A percentile compares a stretch with the other conserved stretches of the same genome.
Conservation (phyloP, 192 early-diverging fungal genomes). For the Coemansia sp. region DNA sequence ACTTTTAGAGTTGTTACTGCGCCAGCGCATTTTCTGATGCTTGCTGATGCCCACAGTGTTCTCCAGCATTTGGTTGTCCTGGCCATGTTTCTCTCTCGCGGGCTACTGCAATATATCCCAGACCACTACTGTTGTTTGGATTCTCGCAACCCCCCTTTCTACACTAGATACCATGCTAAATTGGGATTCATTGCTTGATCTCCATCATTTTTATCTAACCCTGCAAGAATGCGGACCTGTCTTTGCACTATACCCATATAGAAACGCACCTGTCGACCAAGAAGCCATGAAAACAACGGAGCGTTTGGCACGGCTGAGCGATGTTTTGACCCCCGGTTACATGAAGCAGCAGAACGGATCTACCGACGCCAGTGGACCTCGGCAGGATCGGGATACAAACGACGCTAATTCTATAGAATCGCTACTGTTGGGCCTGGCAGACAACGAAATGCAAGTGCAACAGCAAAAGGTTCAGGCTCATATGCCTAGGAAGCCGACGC, state of each 20-base stretch:
- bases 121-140: conserved; percentile 9
- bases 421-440: conserved; percentile 45
- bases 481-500: conserved; percentile 46
- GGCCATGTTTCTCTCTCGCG: neutral
- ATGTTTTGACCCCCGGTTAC: conserved; percentile 48
- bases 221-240: too few species aligned
- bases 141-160: neutral
- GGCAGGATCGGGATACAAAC: conserved; percentile 5
- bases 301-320: conserved; percentile 47
- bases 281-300: conserved; percentile 52
- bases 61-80: too few species aligned
- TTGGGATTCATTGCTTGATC: too few species aligned
- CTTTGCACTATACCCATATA: conserved; percentile 13
- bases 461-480: conserved; percentile 53
- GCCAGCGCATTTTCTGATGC: neutral
- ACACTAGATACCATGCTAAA: neutral
- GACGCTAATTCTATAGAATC: conserved; percentile 49
- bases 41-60: too few species aligned
- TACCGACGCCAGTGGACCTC: neutral
- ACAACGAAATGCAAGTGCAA: conserved; percentile 55
- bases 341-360: conserved; percentile 15
- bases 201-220: too few species aligned
- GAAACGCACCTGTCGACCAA: conserved; percentile 35
- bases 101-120: neutral
- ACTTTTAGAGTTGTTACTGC: conserved; percentile 21